Percentiles rank a stretch among this genome's conserved stretches.
Conservation (phyloP, 2,329 filamentous ascomycete species). For the Aspergillus pseudoglaucus region DNA sequence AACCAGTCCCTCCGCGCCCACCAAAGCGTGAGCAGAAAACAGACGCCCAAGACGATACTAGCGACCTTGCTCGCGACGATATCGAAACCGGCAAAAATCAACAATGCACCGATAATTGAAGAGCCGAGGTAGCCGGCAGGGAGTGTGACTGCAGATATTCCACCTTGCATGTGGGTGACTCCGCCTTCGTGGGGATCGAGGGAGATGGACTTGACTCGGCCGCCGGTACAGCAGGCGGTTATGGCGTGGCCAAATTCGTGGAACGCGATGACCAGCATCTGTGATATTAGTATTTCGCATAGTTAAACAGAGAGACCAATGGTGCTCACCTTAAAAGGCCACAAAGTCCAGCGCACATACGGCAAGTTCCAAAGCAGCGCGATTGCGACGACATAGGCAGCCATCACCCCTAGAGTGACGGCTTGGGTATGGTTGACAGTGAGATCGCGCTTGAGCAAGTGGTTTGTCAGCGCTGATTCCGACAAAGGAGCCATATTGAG, state of each 20-base stretch:
- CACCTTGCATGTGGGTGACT: constrained; percentile 70
- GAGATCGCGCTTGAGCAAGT: constrained; percentile 48
- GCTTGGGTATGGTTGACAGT: constrained; percentile 61
- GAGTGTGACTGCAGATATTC: constrained; percentile 62
- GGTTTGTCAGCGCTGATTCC: background rate
- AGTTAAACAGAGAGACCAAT: background rate
- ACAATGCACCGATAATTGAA: constrained; percentile 66
- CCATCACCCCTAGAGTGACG: constrained; percentile 66
- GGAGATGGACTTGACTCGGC: constrained; percentile 65
- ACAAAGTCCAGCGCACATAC: constrained; percentile 66
- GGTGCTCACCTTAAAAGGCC: constrained; percentile 66
- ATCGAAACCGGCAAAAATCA: constrained; percentile 75
- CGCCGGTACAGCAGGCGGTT: constrained; percentile 65
- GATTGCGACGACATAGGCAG: constrained; percentile 64
- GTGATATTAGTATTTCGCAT: constrained; percentile 1
- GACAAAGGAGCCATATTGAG: background rate
- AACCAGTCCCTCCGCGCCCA: constrained; percentile 75
- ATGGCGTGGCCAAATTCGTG: constrained; percentile 74
- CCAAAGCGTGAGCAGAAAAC: constrained; percentile 73
- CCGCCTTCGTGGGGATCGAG: constrained; percentile 71
- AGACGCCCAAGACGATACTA: constrained; percentile 64
- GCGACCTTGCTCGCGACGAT: constrained; percentile 76
- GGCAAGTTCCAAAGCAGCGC: constrained; percentile 74
- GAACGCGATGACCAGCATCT: constrained; percentile 80
- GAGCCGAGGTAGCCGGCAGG: constrained; percentile 74